These are phyloP conservation scores for Sclerotinia trifoliorum DNA, from an alignment of 2,329 filamentous ascomycete genomes.

Conservation along the genomic window DNA sequence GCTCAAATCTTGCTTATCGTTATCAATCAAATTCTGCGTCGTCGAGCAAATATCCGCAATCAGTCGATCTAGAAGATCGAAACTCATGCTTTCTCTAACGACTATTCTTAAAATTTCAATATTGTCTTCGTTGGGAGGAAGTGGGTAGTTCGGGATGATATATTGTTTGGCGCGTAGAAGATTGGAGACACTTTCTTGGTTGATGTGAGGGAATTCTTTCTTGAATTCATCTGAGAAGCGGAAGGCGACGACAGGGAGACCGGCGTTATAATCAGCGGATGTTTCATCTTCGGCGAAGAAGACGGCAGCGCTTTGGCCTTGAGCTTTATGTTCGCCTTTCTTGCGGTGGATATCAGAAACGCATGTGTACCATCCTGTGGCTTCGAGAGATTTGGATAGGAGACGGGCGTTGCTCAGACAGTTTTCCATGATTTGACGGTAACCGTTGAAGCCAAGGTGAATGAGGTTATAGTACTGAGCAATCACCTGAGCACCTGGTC, in stretches of 20 bases:
- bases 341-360: conserved; percentile 64
- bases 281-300: conserved; percentile 49
- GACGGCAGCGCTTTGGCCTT: conserved; percentile 35
- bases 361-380: conserved; percentile 64
- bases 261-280: conserved; percentile 60
- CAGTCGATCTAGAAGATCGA: conserved; percentile 64
- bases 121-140: conserved; percentile 60
- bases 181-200: conserved; percentile 62
- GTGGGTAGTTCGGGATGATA: conserved; percentile 69
- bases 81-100: conserved; percentile 64
- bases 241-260: conserved; percentile 68
- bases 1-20: conserved; percentile 47
- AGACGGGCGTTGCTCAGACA: conserved; percentile 63
- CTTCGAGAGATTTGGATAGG: conserved; percentile 61
- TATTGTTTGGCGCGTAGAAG: conserved; percentile 65
- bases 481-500: conserved; percentile 67
- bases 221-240: conserved; percentile 60
- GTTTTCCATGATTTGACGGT: conserved; percentile 64
- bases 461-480: conserved; percentile 73
- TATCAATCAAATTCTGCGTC: conserved; percentile 57
- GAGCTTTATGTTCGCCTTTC: conserved; percentile 46
- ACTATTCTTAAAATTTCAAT: conserved; percentile 68
- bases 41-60: conserved; percentile 59
- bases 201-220: conserved; percentile 58
- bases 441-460: conserved; percentile 66